A percentile compares a stretch with the other conserved stretches of the same genome.
phyloP scores from a whole-genome alignment of 129 eudicot genomes.

The Escallonia herrerae region DNA sequence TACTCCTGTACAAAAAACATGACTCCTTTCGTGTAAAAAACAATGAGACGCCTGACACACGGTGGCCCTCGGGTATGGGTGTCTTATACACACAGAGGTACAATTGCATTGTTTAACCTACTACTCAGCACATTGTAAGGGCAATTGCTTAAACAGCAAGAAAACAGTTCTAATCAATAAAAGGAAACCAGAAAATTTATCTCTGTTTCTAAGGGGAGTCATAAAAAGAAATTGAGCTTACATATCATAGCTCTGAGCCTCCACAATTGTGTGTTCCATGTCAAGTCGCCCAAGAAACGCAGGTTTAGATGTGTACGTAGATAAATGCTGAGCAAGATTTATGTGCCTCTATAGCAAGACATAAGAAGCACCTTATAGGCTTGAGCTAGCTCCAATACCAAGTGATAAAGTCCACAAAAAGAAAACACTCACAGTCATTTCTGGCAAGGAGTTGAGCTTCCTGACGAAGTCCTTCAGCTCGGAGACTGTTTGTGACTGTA shows the following conservation, averaged over 20 bases:
- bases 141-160: background rate
- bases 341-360: slow-evolving; percentile 77
- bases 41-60: too few relatives aligned
- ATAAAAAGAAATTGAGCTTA: slow-evolving; percentile 26
- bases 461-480: slow-evolving; percentile 95
- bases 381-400: background rate
- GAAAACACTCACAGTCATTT: slow-evolving; percentile 77
- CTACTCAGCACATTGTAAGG: background rate
- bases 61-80: too few relatives aligned
- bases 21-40: background rate
- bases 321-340: slow-evolving; percentile 93
- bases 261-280: slow-evolving; percentile 93
- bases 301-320: slow-evolving; percentile 79
- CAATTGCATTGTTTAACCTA: background rate
- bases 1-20: background rate
- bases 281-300: slow-evolving; percentile 82
- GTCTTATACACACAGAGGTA: background rate
- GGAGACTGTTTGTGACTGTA: slow-evolving; percentile 85
- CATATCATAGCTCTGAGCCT: slow-evolving; percentile 96
- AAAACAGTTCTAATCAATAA: background rate
- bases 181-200: background rate
- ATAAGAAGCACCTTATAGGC: slow-evolving; percentile 11
- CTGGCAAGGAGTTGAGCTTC: slow-evolving; percentile 97
- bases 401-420: background rate
- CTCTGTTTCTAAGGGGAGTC: background rate